Base-by-base conservation (phyloP, 306 rosid genomes). In the Alnus rubra region DNA sequence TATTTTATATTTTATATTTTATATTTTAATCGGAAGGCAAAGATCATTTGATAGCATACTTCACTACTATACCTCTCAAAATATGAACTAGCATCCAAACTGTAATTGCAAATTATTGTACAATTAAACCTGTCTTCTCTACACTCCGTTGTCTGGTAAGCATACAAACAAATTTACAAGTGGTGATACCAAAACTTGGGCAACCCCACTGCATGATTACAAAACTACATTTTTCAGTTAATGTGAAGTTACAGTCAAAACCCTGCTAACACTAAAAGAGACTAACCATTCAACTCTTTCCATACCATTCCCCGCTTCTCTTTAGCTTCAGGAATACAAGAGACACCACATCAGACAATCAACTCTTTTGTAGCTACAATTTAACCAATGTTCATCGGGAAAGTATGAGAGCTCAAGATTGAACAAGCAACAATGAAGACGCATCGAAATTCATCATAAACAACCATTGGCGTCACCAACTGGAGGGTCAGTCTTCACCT, bases 401-500 rank as follows among this genome's bases (percentile, higher is more conserved):
- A 31, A 56, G 47, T 44, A 62, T 67, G 30, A 18, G 60, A 54
- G 58, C 82, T 81, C 62, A 55, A 35, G 45, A 72, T 53, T 59
- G 76, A 49, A 37, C 23, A 72, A 18, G 74, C 79, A 54, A 51
- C 54, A 35, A 58, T 67, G 37, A 42, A 80, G 76, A 50, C 72
- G 69, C 49, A 78, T 59, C 13, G 74, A 50, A 67, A 42, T 63
- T 60, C 67, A 45, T 88, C 85, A 89, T 33, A 75, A 74, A 69
- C 70, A 83, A 83, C 75, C 86, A 75, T 51, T 65, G 73, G 80
- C 81, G 60, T 74, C 81, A 15, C 80, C 62, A 6, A 65, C 60
- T 23, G 84, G 79, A 71, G 67, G 30, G 74, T 87, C 84, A 33
- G 78, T 65, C 4, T 79, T 84, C n/a, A 60, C 87, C 76, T 80